phyloP scores from a whole-genome alignment of 2,329 filamentous ascomycete species.

The Conoideocrella luteorostrata region DNA sequence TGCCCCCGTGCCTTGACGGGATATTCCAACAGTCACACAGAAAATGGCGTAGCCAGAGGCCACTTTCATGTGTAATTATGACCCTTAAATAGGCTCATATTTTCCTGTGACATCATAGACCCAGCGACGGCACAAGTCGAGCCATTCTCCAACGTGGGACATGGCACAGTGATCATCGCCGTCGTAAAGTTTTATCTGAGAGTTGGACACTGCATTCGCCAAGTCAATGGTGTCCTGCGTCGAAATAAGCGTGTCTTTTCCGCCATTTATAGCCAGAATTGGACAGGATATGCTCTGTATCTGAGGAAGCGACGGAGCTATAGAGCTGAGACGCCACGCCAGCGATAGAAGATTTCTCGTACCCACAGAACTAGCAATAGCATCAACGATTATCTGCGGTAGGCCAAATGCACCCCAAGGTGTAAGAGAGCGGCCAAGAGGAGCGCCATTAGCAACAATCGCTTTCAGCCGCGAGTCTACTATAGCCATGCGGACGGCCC shows the following conservation, averaged over 20 bases:
- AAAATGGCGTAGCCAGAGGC: too few relatives aligned
- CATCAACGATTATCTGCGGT: background rate
- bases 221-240: background rate
- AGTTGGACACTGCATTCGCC: background rate
- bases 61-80: too few relatives aligned
- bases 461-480: background rate
- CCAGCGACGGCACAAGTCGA: too few relatives aligned
- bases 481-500: background rate
- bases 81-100: too few relatives aligned
- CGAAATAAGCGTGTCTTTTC: background rate
- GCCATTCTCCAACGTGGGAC: background rate
- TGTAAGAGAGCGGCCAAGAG: background rate
- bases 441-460: background rate
- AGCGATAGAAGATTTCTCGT: background rate
- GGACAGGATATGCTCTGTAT: background rate
- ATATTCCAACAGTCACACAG: too few relatives aligned
- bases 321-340: background rate
- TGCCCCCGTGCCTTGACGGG: too few relatives aligned
- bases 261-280: background rate
- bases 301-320: background rate
- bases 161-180: background rate
- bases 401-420: background rate
- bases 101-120: too few relatives aligned
- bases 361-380: background rate
- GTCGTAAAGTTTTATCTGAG: background rate